Evolutionary conservation across 139 green algal species (phyloP).

Genomic region (Chlamydomonas incerta): DNA sequence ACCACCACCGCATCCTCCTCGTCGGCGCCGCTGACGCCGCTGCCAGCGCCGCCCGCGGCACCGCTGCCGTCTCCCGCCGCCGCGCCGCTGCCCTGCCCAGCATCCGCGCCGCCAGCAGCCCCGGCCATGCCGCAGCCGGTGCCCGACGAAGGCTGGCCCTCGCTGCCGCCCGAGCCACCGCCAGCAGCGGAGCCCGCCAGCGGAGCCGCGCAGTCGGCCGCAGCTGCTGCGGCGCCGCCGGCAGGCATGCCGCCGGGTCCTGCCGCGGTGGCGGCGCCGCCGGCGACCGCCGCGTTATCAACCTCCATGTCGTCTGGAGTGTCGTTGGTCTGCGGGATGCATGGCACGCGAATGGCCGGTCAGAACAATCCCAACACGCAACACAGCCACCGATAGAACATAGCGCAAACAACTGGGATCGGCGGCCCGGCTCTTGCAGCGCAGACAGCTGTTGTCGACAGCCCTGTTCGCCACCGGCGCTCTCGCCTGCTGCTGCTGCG

Average conservation of each 20-base stretch:
- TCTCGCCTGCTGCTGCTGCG: neutral
- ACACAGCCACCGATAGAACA: too few species aligned
- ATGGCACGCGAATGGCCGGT: too few species aligned
- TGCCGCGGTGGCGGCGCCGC: too few species aligned
- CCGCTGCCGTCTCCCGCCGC: neutral
- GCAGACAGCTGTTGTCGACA: too few species aligned
- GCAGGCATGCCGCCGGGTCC: neutral
- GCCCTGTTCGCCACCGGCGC: too few species aligned
- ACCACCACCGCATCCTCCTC: constrained; percentile 41
- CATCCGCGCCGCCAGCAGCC: neutral
- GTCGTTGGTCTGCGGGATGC: neutral
- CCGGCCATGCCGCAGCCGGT: neutral
- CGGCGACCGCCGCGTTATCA: neutral
- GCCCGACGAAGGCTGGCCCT: too few species aligned
- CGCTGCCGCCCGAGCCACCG: neutral
- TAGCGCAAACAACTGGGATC: too few species aligned
- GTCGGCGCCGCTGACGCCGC: neutral
- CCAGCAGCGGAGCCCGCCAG: neutral
- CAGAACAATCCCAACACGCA: too few species aligned
- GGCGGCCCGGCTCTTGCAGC: too few species aligned
- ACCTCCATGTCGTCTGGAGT: neutral
- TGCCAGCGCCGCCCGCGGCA: constrained; percentile 13
- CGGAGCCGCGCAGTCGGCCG: neutral
- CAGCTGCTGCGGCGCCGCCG: too few species aligned
- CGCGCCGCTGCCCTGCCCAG: neutral